Evolutionary conservation across 768 basidiomycete genomes (phyloP), one percentile per base, ranked within the genome.

Genomic region (Boletus rubescentipes): DNA sequence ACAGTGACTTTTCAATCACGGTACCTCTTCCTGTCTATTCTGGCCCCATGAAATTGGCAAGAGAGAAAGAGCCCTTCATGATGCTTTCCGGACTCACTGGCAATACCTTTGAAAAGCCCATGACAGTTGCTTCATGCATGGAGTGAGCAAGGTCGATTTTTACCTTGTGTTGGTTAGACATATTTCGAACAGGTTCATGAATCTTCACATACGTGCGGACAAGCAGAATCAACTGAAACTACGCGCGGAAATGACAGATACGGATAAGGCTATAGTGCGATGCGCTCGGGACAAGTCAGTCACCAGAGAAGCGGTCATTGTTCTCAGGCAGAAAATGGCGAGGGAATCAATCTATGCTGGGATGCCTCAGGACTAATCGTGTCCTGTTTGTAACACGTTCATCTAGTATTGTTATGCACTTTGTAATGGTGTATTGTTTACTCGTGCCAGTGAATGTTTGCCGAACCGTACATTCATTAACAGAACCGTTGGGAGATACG

Each of bases 201-300:
- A 62, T 11, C 30, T 20, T 10, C 61, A 62, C 12, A 49, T 62
- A 26, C 60, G 56, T 18, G 44, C 56, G 1, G 61, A 62, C 26
- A 58, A 62, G 35, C 6, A 62, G 49, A 59, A 62, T 9, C 29
- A 62, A 36, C 12, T 62, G 21, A 46, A 54, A 29, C 36, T 59
- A 12, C 53, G 53, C 6, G 40, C 45, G 12, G 60, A 53, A 30
- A 62, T 62, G 61, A 62, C 57, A 23, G 57, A 62, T 9, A 31
- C 36, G 30, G 61, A 62, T 18, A 62, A 59, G 29, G 43, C 11
- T 10, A 54, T 62, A 9, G 38, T 62, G n/a, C 47, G 50, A 21
- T 49, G 26, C 14, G 47, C 36, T 15, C 31, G 34, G 2, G 44
- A 52, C 42, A 47, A 30, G 21, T 32, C 36, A 3, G 40, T 41